A percentile compares a stretch with the other conserved stretches of the same genome.
Evolutionary conservation across 306 rosid genomes (phyloP).

Genomic region (Casuarina equisetifolia): DNA sequence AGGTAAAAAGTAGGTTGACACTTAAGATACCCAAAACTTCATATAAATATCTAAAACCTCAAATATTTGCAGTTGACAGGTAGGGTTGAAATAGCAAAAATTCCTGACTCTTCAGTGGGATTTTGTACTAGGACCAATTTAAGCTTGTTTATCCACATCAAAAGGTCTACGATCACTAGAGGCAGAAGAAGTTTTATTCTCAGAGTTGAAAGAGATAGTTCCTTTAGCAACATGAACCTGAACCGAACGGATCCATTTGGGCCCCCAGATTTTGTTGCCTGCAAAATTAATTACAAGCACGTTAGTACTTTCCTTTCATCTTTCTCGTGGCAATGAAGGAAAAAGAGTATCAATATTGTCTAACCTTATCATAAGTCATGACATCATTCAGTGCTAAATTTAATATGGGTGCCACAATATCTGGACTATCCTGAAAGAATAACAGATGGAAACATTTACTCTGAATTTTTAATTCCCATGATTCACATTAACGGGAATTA

Average conservation of each 20-base stretch:
- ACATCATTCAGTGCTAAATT: conserved; percentile 84
- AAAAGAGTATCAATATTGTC: conserved; percentile 13
- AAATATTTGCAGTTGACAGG: conserved; percentile 2
- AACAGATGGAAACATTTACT: conserved; percentile 14
- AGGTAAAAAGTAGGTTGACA: neutral
- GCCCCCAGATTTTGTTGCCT: conserved; percentile 97
- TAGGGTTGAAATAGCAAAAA: neutral
- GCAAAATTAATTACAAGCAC: conserved; percentile 46
- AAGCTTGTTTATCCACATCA: neutral
- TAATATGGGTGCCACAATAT: conserved; percentile 61
- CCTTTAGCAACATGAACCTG: conserved; percentile 56
- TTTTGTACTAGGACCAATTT: neutral
- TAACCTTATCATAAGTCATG: conserved; percentile 88
- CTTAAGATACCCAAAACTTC: neutral
- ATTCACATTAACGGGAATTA: conserved; percentile 21
- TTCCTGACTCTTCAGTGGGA: neutral
- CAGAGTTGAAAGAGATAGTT: conserved; percentile 7
- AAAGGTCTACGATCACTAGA: neutral
- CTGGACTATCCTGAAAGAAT: conserved; percentile 68
- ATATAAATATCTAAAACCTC: neutral
- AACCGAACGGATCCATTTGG: conserved; percentile 92
- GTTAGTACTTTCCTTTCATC: conserved; percentile 30
- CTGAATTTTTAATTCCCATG: neutral
- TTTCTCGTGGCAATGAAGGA: conserved; percentile 8
- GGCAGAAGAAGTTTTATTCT: conserved; percentile 1